Evolutionary conservation across 2,329 filamentous ascomycete species (phyloP).

Genomic region (Hypomyces rosellus): DNA sequence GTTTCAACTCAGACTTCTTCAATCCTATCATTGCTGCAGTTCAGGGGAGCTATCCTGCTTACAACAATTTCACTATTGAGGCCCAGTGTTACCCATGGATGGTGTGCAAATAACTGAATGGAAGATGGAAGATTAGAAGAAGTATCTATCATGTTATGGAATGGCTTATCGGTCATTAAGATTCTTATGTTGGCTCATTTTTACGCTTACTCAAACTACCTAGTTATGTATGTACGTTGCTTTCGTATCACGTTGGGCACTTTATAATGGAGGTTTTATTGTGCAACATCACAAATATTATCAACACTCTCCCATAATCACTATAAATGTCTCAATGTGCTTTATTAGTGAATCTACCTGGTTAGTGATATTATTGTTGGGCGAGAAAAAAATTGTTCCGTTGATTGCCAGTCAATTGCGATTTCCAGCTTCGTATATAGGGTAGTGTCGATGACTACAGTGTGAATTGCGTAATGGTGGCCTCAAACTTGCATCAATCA

Average conservation of each 20-base stretch:
- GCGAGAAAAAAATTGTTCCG: too few species aligned
- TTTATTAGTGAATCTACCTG: too few species aligned
- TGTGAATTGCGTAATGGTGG: too few species aligned
- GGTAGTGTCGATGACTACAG: too few species aligned
- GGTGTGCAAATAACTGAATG: slow-evolving; percentile 23
- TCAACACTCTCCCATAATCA: too few species aligned
- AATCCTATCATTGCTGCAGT: slow-evolving; percentile 32
- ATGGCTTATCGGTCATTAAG: background rate
- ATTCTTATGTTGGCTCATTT: background rate
- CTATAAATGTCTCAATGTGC: too few species aligned
- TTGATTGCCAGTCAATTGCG: too few species aligned
- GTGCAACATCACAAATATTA: background rate
- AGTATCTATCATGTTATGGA: background rate
- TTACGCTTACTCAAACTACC: background rate
- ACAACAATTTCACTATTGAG: slow-evolving; percentile 31
- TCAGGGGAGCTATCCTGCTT: slow-evolving; percentile 33
- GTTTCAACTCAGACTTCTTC: slow-evolving; percentile 33
- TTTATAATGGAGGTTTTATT: background rate
- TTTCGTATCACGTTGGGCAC: background rate
- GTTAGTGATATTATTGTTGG: too few species aligned
- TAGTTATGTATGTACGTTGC: background rate
- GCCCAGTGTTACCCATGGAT: slow-evolving; percentile 35
- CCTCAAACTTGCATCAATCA: too few species aligned
- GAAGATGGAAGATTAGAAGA: slow-evolving; percentile 5
- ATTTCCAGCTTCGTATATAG: too few species aligned